Percentiles rank a stretch among this genome's conserved stretches.
Evolutionary conservation across 148 eudicot species (phyloP).

Genomic region (Heliamphora exappendiculata): DNA sequence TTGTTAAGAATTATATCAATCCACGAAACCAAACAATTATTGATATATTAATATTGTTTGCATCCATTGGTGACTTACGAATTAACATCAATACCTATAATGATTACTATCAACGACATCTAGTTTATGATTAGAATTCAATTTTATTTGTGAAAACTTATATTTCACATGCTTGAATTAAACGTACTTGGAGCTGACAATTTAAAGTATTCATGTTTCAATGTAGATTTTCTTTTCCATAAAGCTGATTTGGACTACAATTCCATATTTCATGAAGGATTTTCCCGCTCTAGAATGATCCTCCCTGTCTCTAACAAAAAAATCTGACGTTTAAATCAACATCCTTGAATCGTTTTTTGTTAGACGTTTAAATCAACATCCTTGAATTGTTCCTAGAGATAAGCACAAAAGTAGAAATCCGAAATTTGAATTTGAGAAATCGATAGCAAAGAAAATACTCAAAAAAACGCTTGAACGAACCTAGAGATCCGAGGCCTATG

Average conservation of each 20-base stretch:
- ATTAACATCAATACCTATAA: background rate
- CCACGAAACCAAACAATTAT: background rate
- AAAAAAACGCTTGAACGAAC: slow-evolving; percentile 15
- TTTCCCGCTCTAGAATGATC: background rate
- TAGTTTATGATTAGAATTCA: background rate
- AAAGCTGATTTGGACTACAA: background rate
- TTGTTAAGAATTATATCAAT: too few relatives aligned
- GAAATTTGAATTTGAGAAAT: background rate
- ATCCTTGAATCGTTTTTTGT: background rate
- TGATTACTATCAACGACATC: background rate
- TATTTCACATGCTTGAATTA: background rate
- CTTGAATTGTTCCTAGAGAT: background rate
- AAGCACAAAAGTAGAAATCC: background rate
- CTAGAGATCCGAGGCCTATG: slow-evolving; percentile 69
- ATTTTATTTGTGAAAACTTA: background rate
- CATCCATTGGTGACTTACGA: background rate
- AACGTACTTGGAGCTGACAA: too few relatives aligned
- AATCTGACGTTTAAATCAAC: background rate
- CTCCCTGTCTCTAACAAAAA: background rate
- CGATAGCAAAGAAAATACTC: background rate
- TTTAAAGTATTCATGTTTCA: background rate
- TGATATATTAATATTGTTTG: background rate
- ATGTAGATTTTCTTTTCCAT: background rate
- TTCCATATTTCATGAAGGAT: background rate
- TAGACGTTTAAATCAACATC: background rate